Evolutionary conservation across 2,329 filamentous ascomycete genomes (phyloP), one percentile per base, ranked within the genome.

Genomic region (Ambrosiella beaveri): DNA sequence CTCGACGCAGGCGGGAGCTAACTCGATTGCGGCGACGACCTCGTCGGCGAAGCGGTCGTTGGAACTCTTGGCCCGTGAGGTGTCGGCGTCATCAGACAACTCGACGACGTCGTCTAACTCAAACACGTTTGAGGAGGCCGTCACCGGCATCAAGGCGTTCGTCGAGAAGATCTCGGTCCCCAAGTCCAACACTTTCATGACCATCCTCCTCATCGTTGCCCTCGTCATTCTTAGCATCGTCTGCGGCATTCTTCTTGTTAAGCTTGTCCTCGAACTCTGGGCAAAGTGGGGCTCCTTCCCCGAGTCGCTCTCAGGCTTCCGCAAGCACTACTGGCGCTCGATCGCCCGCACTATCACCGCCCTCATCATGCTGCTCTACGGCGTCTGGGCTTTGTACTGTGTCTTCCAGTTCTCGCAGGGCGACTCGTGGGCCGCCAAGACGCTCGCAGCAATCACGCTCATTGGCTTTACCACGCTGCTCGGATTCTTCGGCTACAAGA

Each of bases 301-400:
- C 11, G 77, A 88, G 66, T 78, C 79, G 40, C 78, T 97, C 59
- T 74, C 81, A 13, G 84, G 85, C 51, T 97, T 97, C 79, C 86
- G 93, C 63, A 86, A 95, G 72, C 87, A 95, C 69, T 97, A 97
- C 75, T 97, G 93, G 93, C 86, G 87, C 63, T 82, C 89, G 58
- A 84, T 98, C 68, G 87, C 85, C 51, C 87, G 91, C 61, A 85
- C 89, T 13, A 86, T 97, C 65, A 95, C 89, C 49, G 86, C 87
- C 63, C 76, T 98, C 69, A 89, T 98, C 64, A 77, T 97, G 61
- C 74, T 97, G 15, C 79, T 97, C 2, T 98, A 97, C 71, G 88
- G 93, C 62, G 80, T 95, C 61, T 97, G 93, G 93, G 88, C 89
- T 0, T 74, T 97, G 49, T 97, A 95, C 71, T 97, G 91, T 69